Conservation (phyloP, 2,329 filamentous ascomycete species). For the Trichophyton schoenleinii region DNA sequence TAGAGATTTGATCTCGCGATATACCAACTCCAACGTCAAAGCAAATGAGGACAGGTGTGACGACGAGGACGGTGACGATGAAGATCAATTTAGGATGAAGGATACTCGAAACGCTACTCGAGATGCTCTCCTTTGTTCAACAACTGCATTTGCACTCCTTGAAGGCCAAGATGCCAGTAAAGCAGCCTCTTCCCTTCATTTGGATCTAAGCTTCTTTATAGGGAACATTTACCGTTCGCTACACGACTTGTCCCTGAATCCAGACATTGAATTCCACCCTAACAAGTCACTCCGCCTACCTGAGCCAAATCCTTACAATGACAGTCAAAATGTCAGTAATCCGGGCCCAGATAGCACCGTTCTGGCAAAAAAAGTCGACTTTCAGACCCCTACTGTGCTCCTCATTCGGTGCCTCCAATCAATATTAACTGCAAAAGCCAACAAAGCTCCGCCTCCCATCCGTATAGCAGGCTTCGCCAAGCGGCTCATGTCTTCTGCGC, state of each 20-base stretch:
- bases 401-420: conserved; percentile 76
- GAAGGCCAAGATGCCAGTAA: conserved; percentile 87
- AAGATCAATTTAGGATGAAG: conserved; percentile 19
- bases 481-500: conserved; percentile 65
- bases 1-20: conserved; percentile 74
- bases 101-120: conserved; percentile 61
- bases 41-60: conserved; percentile 31
- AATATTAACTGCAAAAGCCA: conserved; percentile 65
- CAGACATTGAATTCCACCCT: conserved; percentile 71
- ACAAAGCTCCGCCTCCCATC: conserved; percentile 61
- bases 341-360: conserved; percentile 22
- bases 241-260: conserved; percentile 62
- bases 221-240: conserved; percentile 84
- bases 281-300: conserved; percentile 58
- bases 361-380: conserved; percentile 64
- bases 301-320: conserved; percentile 43
- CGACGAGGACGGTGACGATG: conserved; percentile 39
- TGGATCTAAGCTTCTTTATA: conserved; percentile 92
- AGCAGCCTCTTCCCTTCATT: conserved; percentile 64
- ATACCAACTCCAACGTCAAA: conserved; percentile 35
- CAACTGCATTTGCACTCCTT: conserved; percentile 91
- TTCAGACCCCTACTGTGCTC: conserved; percentile 87
- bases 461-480: conserved; percentile 89
- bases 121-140: conserved; percentile 83
- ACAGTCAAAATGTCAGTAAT: conserved; percentile 17